These are phyloP conservation scores for Graphiopsis chlorocephala DNA, from an alignment of 2,329 filamentous ascomycete species.

Conservation along the genomic window DNA sequence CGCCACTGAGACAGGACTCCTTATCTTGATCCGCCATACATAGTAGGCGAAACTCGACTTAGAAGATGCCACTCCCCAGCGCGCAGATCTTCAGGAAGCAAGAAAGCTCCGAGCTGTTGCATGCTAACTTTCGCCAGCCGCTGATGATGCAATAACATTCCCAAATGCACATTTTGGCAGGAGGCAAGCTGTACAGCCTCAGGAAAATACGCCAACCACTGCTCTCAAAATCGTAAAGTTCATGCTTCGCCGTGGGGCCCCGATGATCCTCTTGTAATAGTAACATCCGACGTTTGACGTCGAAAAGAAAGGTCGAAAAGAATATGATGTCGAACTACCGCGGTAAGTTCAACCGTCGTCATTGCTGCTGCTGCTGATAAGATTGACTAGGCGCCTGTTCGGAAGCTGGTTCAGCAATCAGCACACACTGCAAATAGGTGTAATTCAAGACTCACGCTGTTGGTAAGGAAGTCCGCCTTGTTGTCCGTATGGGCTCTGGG, in stretches of 20 bases:
- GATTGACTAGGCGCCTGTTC: constrained; percentile 18
- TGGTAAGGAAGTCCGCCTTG: constrained; percentile 48
- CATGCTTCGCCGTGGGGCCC: constrained; percentile 16
- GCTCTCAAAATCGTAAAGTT: constrained; percentile 12
- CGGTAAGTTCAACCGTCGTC: not conserved
- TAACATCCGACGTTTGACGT: constrained; percentile 1
- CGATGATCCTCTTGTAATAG: constrained; percentile 10
- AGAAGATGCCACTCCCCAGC: not conserved
- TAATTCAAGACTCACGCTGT: constrained; percentile 31
- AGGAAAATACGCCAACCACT: constrained; percentile 6
- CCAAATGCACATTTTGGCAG: not conserved
- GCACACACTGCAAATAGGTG: constrained; percentile 1
- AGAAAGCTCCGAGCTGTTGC: not conserved
- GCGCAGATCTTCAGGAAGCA: not conserved
- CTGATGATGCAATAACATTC: constrained; percentile 8
- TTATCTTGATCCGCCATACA: not conserved
- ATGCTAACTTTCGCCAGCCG: constrained; percentile 3
- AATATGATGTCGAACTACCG: not conserved
- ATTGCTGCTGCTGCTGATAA: constrained; percentile 15
- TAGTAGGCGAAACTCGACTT: not conserved
- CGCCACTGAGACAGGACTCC: not conserved
- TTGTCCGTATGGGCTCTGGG: constrained; percentile 48
- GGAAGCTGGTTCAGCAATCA: constrained; percentile 17
- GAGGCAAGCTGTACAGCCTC: constrained; percentile 16
- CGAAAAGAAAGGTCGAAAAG: constrained; percentile 1